Evolutionary conservation across 2,329 filamentous ascomycete genomes (phyloP), one percentile per base, ranked within the genome.

Genomic region (Diplocarpon rosae): DNA sequence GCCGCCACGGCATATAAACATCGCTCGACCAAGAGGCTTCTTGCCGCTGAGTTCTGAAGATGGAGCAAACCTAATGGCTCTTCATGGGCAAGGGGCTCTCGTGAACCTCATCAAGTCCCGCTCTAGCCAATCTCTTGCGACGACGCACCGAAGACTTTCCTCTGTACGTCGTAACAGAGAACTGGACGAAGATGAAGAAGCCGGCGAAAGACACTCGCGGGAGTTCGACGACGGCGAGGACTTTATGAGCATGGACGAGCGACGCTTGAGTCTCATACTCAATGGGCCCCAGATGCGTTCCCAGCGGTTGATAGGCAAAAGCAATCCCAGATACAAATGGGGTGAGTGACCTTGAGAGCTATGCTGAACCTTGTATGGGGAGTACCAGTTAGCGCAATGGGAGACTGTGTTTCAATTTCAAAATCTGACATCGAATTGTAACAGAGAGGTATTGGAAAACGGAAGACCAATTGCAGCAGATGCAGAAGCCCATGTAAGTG

Each of bases 251-350:
- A 32, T 45, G 24, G 74, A 80, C 42, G 77, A 80, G 62, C 72
- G 73, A 28, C 75, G 77, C 16, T 62, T 80, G 40, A 76, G 66
- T 46, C 69, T 71, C 49, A 67, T 82, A 47, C 72, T 83, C 42
- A 71, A 73, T 56, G 75, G 74, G n/a, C 79, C 82, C 2, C 78
- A 85, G 62, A 83, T 88, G 73, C 74, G 85, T 50, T 88, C 83
- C 59, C 84, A 88, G 75, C 76, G 86, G 43, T 71, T 96, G 56
- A 94, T 95, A 62, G 90, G 90, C 34, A 85, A 85, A 56, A 86
- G 77, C 53, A 95, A 92, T 62, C 85, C 86, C 14, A 70, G 85
- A 49, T 95, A 95, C 65, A 76, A 76, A 49, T 55, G 51, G 51
- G 48, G 50, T 42, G 29, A 49, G 38, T 95, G 94, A 32, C 75